Conservation (phyloP, 148 eudicot species). For the Fagopyrum homotropicum region DNA sequence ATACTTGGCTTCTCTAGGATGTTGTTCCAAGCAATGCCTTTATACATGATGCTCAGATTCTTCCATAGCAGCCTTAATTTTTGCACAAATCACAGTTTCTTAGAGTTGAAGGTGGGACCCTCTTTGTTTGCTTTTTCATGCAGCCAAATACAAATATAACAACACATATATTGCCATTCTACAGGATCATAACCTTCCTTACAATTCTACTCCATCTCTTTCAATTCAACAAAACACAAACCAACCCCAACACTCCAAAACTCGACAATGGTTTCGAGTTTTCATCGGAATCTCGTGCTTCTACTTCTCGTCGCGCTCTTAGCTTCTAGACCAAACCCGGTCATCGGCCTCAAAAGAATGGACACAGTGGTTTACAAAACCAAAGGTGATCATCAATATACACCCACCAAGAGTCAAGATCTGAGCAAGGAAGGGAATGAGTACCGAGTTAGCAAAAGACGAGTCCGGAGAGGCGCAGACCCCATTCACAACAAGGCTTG, state of each 20-base stretch:
- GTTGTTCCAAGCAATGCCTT: constrained; percentile 12
- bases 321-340: background rate
- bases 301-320: constrained; percentile 6
- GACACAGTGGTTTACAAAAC: background rate
- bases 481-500: constrained; percentile 15
- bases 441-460: constrained; percentile 1
- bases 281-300: background rate
- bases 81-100: constrained; percentile 13
- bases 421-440: background rate
- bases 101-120: constrained; percentile 7
- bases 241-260: background rate
- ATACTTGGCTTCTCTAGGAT: constrained; percentile 16
- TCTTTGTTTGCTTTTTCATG: background rate
- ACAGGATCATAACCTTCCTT: constrained; percentile 4
- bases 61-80: constrained; percentile 15
- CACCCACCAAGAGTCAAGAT: constrained; percentile 4
- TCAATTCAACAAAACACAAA: background rate
- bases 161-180: constrained; percentile 3
- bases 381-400: background rate
- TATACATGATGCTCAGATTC: constrained; percentile 15
- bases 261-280: background rate
- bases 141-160: background rate
- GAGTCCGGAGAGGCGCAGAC: constrained; percentile 13
- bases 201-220: constrained; percentile 5
- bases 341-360: constrained; percentile 8